phyloP scores from a whole-genome alignment of 805 yeast species.

The Candida tammaniensis region DNA sequence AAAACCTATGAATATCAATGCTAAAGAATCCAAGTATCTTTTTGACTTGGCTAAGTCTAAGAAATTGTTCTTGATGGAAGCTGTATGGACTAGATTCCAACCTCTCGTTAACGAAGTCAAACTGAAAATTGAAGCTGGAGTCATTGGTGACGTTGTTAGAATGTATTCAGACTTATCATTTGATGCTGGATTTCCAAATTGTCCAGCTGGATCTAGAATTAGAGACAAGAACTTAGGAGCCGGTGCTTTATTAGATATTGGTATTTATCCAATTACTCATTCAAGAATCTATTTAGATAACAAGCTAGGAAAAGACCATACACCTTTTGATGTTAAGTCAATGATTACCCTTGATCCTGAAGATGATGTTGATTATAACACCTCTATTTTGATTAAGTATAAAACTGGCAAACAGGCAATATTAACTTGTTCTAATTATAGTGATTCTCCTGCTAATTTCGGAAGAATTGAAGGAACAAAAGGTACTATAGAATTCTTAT shows the following conservation, averaged over 20 bases:
- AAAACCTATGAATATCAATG: slow-evolving; percentile 52
- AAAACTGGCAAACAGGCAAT: slow-evolving; percentile 42
- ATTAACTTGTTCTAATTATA: slow-evolving; percentile 27
- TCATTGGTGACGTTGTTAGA: slow-evolving; percentile 47
- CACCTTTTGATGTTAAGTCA: slow-evolving; percentile 26
- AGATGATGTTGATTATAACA: slow-evolving; percentile 42
- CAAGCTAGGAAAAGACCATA: slow-evolving; percentile 26
- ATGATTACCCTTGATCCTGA: slow-evolving; percentile 29
- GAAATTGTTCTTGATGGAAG: slow-evolving; percentile 54
- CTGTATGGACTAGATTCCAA: slow-evolving; percentile 55
- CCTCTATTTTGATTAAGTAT: slow-evolving; percentile 36
- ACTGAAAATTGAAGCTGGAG: slow-evolving; percentile 34
- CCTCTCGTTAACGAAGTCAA: slow-evolving; percentile 39
- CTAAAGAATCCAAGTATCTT: slow-evolving; percentile 40
- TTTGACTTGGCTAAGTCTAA: slow-evolving; percentile 42
- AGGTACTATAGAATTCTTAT: slow-evolving; percentile 27
- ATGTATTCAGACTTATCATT: slow-evolving; percentile 42
- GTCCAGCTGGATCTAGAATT: slow-evolving; percentile 34
- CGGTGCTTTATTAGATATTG: slow-evolving; percentile 56
- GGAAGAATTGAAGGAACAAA: slow-evolving; percentile 34
- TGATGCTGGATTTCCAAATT: slow-evolving; percentile 28
- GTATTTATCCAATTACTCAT: slow-evolving; percentile 51
- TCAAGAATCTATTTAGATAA: slow-evolving; percentile 38
- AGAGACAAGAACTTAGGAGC: slow-evolving; percentile 49
- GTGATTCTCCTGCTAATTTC: slow-evolving; percentile 25